Base-by-base conservation (phyloP, 2,329 filamentous ascomycete species). In the Xylogone sp. region DNA sequence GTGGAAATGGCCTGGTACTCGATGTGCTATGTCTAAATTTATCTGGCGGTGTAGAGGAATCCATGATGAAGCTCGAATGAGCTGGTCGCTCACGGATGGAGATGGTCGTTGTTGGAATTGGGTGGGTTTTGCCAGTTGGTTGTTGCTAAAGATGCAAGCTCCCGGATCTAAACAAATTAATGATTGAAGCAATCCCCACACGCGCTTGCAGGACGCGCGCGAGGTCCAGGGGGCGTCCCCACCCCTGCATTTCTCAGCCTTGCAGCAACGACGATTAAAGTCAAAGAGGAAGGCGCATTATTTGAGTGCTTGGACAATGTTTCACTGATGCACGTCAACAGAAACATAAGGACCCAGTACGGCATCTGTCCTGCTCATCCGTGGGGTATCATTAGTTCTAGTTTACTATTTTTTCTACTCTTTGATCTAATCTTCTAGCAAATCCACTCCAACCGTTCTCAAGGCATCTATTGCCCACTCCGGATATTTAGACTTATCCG, bases 391-490 rank as follows among this genome's bases (percentile, higher is more conserved):
- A n/a, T 45, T 27, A 16, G 16, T 24, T n/a, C 24, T 27, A 22
- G 9, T 45, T 16, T 44, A 21, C 6, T 44, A 21, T 39, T 44
- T 27, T 9, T 20, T 42, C 21, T 18, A 19, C 10, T 48, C 18
- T 12, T 34, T n/a, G n/a, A n/a, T 34, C 46, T 43, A 45, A 43
- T 21, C 43, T 29, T 50, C 60, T 61, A 85, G 69, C 60, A 92
- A 67, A 71, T 96, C 86, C 51, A 99, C 82, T 1, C 87, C 88
- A n/a, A 97, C 93, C 0, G 78, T 79, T 54, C 72, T 78, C 56
- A 99, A 70, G 6, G 94, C 90, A 47, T 82, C 82, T 2, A 96
- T 84, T 1, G 90, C 92, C 94, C 94, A 99, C 0, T 73, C 70
- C 0, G 95, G 94, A 65, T 90, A 91, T 50, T 79, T 80, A 12